phyloP scores from a whole-genome alignment of 2,329 filamentous ascomycete genomes.

The Hysterium pulicare region DNA sequence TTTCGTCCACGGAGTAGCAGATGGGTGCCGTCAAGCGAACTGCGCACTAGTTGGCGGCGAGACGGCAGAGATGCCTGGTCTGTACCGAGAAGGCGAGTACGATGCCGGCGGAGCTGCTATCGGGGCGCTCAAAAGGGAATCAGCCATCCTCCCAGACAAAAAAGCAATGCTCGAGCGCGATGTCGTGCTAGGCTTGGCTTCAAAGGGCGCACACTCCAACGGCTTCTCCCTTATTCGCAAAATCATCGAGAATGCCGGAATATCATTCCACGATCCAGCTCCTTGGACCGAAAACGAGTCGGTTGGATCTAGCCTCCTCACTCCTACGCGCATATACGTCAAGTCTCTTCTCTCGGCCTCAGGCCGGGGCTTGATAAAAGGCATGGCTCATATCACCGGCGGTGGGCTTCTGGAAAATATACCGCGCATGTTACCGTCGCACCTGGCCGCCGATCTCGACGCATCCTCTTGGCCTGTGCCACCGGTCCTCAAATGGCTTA shows the following conservation, averaged over 20 bases:
- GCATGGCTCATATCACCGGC: slow-evolving; percentile 94
- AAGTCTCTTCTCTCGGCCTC: slow-evolving; percentile 68
- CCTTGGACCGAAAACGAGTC: slow-evolving; percentile 68
- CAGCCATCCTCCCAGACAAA: slow-evolving; percentile 69
- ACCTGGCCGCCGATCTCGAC: slow-evolving; percentile 78
- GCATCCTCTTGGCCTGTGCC: slow-evolving; percentile 72
- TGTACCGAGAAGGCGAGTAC: slow-evolving; percentile 86
- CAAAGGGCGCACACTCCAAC: slow-evolving; percentile 89
- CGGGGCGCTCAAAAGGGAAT: slow-evolving; percentile 68
- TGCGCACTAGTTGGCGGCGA: slow-evolving; percentile 95
- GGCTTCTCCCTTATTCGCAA: slow-evolving; percentile 95
- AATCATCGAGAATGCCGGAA: slow-evolving; percentile 70
- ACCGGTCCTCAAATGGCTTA: slow-evolving; percentile 83
- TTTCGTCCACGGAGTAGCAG: slow-evolving; percentile 89
- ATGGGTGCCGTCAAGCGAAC: slow-evolving; percentile 78
- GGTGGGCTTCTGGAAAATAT: slow-evolving; percentile 92
- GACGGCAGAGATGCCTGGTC: slow-evolving; percentile 96
- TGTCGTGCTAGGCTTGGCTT: slow-evolving; percentile 78
- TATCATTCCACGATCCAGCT: slow-evolving; percentile 67
- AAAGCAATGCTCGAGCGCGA: slow-evolving; percentile 77
- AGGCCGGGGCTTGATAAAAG: slow-evolving; percentile 69
- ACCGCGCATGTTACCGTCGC: slow-evolving; percentile 80
- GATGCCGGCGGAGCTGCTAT: slow-evolving; percentile 89
- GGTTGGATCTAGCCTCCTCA: slow-evolving; percentile 75
- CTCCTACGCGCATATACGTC: slow-evolving; percentile 92